Percentiles rank a stretch among this genome's conserved stretches.
phyloP scores from a whole-genome alignment of 306 rosid species.

The Prunus salicina region DNA sequence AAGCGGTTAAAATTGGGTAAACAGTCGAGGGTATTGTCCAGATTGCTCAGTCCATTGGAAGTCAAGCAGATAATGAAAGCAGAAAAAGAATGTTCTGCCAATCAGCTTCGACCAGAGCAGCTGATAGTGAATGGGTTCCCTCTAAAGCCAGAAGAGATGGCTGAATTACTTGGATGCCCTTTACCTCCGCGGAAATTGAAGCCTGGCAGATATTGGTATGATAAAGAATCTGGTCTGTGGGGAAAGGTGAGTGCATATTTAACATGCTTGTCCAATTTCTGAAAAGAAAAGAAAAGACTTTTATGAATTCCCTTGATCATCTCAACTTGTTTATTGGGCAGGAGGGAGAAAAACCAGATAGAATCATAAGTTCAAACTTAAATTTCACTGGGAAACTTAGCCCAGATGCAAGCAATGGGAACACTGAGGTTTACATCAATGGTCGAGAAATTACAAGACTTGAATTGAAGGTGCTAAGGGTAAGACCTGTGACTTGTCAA shows the following conservation, averaged over 20 bases:
- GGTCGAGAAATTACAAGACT: conserved; percentile 96
- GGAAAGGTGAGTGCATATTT: conserved; percentile 71
- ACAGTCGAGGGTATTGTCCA: conserved; percentile 80
- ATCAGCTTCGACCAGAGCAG: conserved; percentile 98
- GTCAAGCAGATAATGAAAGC: conserved; percentile 98
- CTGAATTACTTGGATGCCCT: conserved; percentile 82
- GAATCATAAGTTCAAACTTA: conserved; percentile 84
- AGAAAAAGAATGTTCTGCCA: conserved; percentile 92
- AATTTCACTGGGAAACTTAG: conserved; percentile 81
- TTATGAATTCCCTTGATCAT: conserved; percentile 11
- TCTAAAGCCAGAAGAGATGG: conserved; percentile 83
- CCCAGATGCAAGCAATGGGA: conserved; percentile 82
- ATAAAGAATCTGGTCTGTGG: conserved; percentile 97
- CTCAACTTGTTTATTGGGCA: conserved; percentile 39
- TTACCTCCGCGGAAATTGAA: conserved; percentile 82
- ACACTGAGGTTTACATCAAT: conserved; percentile 88
- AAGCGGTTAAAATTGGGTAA: conserved; percentile 79
- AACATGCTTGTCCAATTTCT: conserved; percentile 12
- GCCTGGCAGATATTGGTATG: conserved; percentile 99
- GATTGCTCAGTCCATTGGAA: conserved; percentile 90
- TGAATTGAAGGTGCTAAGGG: conserved; percentile 91
- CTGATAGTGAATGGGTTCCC: conserved; percentile 77
- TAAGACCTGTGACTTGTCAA: conserved; percentile 32
- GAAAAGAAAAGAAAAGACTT: background rate
- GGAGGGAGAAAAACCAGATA: conserved; percentile 97